Base-by-base conservation (phyloP, 345 rosid genomes). In the Eucalyptus pauciflora region DNA sequence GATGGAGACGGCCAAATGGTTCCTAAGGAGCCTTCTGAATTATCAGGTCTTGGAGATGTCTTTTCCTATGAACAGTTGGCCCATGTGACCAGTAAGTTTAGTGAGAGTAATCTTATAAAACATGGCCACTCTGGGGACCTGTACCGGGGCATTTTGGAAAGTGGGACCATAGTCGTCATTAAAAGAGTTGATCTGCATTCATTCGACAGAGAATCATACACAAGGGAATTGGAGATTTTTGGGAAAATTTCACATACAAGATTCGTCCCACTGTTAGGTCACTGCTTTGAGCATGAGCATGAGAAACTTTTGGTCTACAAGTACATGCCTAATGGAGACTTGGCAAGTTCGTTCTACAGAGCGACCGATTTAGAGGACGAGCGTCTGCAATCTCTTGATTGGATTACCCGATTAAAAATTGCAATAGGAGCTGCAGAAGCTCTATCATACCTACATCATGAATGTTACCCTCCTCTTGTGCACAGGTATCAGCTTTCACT, bases 371-470 rank as follows among this genome's bases (percentile, higher is more conserved):
- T 94, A n/a, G 95, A 93, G 52, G 98, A 95, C 27, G 92, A 93
- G 81, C 92, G 95, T 76, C 91, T 94, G 87, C 94, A 92, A 88
- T 96, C 99, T 85, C 92, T 97, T 16, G 99, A 98, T 88, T 98
- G 99, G 99, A 98, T 98, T 87, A 97, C 99, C 11, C 94, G 99
- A 89, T 90, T 95, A 92, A 98, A 98, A 91, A 96, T 98, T 52
- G 98, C 98, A 27, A 92, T 93, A 20, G 99, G 98, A 89, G 96
- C 95, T 88, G 99, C 99, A 10, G 99, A 97, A 93, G 98, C 95
- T 64, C 95, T 98, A 79, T 92, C 94, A 51, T 95, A 94, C 91
- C 95, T 98, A 48, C 99, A 98, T 89, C 99, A 98, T 88, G 99
- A 98, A 89, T 97, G 98, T 88, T 92, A 92, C 79, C 99, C 99